Evolutionary conservation across 371 early-diverging fungal species (phyloP).

Genomic region (Mucor ambiguus): DNA sequence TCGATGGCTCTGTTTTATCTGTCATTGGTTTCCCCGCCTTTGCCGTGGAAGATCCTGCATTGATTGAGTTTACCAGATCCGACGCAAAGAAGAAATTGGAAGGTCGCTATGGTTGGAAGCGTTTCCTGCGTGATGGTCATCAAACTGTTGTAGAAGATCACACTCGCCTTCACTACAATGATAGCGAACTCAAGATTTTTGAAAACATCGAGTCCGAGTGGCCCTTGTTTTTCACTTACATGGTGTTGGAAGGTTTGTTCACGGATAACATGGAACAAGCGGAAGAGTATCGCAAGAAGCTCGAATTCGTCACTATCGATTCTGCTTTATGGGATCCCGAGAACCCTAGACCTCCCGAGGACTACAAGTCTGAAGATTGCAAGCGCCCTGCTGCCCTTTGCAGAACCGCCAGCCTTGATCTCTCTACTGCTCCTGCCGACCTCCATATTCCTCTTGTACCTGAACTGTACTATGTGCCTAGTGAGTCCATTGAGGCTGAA

Average conservation of each 20-base stretch:
- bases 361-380: constrained; percentile 28
- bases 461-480: constrained; percentile 85
- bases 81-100: constrained; percentile 85
- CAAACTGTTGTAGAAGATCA: constrained; percentile 85
- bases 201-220: constrained; percentile 90
- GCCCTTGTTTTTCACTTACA: constrained; percentile 91
- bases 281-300: constrained; percentile 68
- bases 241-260: constrained; percentile 85
- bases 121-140: constrained; percentile 91
- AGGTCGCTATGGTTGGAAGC: constrained; percentile 85
- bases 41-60: constrained; percentile 73
- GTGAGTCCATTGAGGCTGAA: constrained; percentile 75
- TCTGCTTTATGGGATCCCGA: constrained; percentile 57
- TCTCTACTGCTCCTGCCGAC: constrained; percentile 19
- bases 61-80: constrained; percentile 67
- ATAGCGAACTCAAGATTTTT: constrained; percentile 85
- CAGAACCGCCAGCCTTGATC: constrained; percentile 24
- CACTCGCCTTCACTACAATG: constrained; percentile 79
- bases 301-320: constrained; percentile 75
- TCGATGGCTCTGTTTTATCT: constrained; percentile 85
- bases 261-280: constrained; percentile 69
- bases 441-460: constrained; percentile 62
- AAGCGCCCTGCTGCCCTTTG: constrained; percentile 14
- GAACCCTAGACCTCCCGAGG: constrained; percentile 32
- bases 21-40: constrained; percentile 92